Evolutionary conservation across 2,329 filamentous ascomycete species (phyloP).

Genomic region (Aspergillus hortae): DNA sequence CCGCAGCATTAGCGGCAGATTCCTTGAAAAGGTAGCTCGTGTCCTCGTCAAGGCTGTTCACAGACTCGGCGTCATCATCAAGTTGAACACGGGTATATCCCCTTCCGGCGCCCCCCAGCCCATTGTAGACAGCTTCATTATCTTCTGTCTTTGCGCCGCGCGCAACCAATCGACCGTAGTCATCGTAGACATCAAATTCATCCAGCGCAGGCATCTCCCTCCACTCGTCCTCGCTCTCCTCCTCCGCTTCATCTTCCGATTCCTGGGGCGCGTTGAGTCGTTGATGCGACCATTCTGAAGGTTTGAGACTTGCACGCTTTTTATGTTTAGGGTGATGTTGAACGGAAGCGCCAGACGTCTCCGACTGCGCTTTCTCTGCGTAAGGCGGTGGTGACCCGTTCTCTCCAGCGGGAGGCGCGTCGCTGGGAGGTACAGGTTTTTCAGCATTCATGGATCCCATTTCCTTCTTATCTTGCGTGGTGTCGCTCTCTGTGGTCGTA

Average conservation of each 20-base stretch:
- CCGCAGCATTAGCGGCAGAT: conserved; percentile 58
- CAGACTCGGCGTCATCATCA: conserved; percentile 90
- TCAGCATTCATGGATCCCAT: not conserved
- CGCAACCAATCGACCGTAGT: conserved; percentile 83
- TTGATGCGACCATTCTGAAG: conserved; percentile 92
- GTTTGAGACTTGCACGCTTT: conserved; percentile 26
- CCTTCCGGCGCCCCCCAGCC: conserved; percentile 83
- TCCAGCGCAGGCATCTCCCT: conserved; percentile 93
- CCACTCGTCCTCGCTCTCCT: conserved; percentile 65
- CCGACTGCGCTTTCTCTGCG: conserved; percentile 11
- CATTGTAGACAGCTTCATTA: conserved; percentile 69
- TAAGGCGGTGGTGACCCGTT: conserved; percentile 13
- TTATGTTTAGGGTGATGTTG: conserved; percentile 15
- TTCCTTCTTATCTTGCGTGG: not conserved
- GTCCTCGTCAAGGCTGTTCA: conserved; percentile 95
- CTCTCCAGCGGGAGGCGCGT: not conserved
- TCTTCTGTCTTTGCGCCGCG: conserved; percentile 68
- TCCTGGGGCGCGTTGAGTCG: conserved; percentile 56
- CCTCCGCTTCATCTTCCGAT: conserved; percentile 40
- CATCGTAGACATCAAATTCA: conserved; percentile 91
- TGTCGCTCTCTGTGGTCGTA: not conserved
- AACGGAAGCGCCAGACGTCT: conserved; percentile 4
- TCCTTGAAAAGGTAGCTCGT: conserved; percentile 93
- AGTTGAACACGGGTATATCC: conserved; percentile 94
- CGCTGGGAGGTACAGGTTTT: conserved; percentile 2